These are phyloP conservation scores for Brassica napus DNA, from an alignment of 345 rosid genomes.

Conservation along the genomic window Da-Ae NC_063451.1:17284001-17284500, in stretches of 20 bases:
- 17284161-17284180: too few species aligned
- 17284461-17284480: too few species aligned
- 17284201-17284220: not conserved
- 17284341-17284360: too few species aligned
- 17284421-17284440: too few species aligned
- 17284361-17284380: too few species aligned
- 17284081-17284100: not conserved
- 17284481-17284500: too few species aligned
- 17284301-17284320: not conserved
- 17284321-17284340: not conserved
- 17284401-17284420: too few species aligned
- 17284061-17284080: not conserved
- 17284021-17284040: not conserved
- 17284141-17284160: not conserved
- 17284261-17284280: not conserved
- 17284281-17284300: not conserved
- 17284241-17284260: not conserved
- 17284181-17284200: not conserved
- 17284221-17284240: not conserved
- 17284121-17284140: not conserved
- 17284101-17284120: not conserved
- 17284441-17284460: too few species aligned
- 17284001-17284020: not conserved
- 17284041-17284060: not conserved
- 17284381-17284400: too few species aligned